These are phyloP conservation scores for Skeletonema costatum DNA, from an alignment of 108 stramenopile genomes.

Conservation along the genomic window DNA sequence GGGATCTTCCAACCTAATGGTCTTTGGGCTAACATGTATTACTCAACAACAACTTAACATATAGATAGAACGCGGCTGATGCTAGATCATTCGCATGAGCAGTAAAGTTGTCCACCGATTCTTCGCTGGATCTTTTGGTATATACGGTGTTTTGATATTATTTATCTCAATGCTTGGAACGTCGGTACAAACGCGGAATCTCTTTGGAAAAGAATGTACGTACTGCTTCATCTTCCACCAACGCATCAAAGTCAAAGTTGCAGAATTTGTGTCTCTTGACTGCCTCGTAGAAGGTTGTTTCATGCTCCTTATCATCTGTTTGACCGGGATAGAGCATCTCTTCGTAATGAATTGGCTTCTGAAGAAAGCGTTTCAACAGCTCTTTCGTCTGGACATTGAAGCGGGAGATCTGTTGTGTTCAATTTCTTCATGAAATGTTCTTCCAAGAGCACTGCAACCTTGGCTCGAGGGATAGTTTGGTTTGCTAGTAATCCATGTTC, in stretches of 20 bases:
- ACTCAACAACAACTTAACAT: no score
- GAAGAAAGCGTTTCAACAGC: not conserved
- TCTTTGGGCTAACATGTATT: no score
- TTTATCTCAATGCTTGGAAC: not conserved
- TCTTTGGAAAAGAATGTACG: not conserved
- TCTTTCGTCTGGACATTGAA: not conserved
- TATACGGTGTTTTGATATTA: not conserved
- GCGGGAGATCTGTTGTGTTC: not conserved
- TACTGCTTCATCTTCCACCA: not conserved
- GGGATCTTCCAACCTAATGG: no score
- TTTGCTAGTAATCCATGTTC: slow-evolving; percentile 1
- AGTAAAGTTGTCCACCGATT: no score
- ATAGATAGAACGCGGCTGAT: no score
- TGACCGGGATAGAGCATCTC: not conserved
- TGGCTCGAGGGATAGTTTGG: not conserved
- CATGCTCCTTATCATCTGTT: not conserved
- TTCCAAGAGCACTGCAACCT: not conserved
- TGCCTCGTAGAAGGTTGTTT: not conserved
- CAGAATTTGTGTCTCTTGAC: not conserved
- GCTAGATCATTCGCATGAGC: no score
- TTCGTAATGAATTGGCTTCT: not conserved
- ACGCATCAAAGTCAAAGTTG: not conserved
- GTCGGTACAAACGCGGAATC: not conserved
- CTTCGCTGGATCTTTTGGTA: no score
- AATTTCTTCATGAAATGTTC: not conserved